Evolutionary conservation across 139 green algal species (phyloP).

Genomic region (Volvox reticuliferus): DNA sequence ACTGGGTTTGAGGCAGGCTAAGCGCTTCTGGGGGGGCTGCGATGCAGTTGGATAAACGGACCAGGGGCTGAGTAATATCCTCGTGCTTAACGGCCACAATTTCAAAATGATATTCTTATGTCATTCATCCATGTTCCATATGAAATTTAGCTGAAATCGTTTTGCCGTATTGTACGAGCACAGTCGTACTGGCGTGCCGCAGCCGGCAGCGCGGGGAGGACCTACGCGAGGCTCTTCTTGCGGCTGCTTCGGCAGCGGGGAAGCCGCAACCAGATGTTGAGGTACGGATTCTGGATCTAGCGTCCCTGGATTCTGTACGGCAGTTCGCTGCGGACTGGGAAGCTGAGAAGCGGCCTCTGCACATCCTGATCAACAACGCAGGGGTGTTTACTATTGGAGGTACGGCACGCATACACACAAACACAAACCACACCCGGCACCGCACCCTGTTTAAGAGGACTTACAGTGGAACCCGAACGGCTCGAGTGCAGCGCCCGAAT

Average conservation of each 20-base stretch:
- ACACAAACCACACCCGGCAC: too few relatives aligned
- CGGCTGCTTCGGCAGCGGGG: slow-evolving; percentile 26
- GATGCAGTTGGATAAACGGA: too few relatives aligned
- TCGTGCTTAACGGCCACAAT: too few relatives aligned
- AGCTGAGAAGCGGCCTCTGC: slow-evolving; percentile 67
- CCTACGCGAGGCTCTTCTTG: slow-evolving; percentile 61
- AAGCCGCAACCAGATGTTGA: slow-evolving; percentile 42
- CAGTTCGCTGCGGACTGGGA: slow-evolving; percentile 77
- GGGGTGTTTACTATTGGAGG: slow-evolving; percentile 85
- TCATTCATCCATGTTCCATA: too few relatives aligned
- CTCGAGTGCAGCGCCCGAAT: too few relatives aligned
- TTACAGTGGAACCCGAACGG: too few relatives aligned
- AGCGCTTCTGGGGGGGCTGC: too few relatives aligned
- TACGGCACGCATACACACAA: slow-evolving; percentile 14
- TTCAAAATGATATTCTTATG: too few relatives aligned
- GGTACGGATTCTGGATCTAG: slow-evolving; percentile 80
- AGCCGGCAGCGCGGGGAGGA: slow-evolving; percentile 62
- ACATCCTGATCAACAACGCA: slow-evolving; percentile 93
- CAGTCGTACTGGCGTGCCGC: slow-evolving; percentile 86
- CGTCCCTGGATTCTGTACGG: slow-evolving; percentile 81
- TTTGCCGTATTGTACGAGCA: not conserved
- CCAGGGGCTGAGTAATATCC: too few relatives aligned
- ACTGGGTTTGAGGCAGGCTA: too few relatives aligned
- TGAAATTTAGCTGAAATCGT: too few relatives aligned
- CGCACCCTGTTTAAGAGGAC: too few relatives aligned